Base-by-base conservation (phyloP, 805 yeast genomes). In the Sporopachydermia lactativora region DNA sequence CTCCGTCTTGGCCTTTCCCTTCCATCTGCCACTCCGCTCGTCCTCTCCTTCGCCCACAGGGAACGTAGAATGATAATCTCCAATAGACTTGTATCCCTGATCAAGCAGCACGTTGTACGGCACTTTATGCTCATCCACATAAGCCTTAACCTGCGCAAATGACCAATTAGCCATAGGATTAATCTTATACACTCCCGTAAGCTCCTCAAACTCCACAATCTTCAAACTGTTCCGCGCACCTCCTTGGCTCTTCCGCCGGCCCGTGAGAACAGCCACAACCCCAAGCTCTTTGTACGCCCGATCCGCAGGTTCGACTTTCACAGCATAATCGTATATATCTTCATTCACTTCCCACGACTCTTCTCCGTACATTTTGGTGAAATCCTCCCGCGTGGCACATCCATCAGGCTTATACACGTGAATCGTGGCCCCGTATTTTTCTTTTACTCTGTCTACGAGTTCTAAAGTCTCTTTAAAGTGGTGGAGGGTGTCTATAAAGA, bases 1-100 rank as follows among this genome's bases (percentile, higher is more conserved):
- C 57, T 89, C 97, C 1, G 95, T 85, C 64, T 89, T 89, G 6
- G 75, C 70, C 55, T 80, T 72, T 2, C 96, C 96, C 65, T 81
- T 80, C 97, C 97, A 89, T 53, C 97, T 73, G 1, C 97, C 97
- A n/a, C 92, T 75, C 48, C 97, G 72, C 58, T 89, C 97, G 54
- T 89, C 96, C 55, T 85, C 96, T 5, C 94, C 95, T 37, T 81
- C 95, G 4, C 64, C 70, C 6, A 84, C 94, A 2, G 97, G 96
- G 19, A 62, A 75, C 0, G 97, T 89, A 1, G 95, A 83, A 58
- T 89, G 97, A 73, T 88, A 89, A 58, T 89, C 97, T 1, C 97
- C 97, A 13, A 89, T 73, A 1, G 95, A 83, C 52, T 85, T 78
- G 60, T 88, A 89, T 1, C 96, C 96, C 42, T 76, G 62, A 58